Evolutionary conservation across 116 monocot species (phyloP).

Genomic region (Trichopus zeylanicus): DNA sequence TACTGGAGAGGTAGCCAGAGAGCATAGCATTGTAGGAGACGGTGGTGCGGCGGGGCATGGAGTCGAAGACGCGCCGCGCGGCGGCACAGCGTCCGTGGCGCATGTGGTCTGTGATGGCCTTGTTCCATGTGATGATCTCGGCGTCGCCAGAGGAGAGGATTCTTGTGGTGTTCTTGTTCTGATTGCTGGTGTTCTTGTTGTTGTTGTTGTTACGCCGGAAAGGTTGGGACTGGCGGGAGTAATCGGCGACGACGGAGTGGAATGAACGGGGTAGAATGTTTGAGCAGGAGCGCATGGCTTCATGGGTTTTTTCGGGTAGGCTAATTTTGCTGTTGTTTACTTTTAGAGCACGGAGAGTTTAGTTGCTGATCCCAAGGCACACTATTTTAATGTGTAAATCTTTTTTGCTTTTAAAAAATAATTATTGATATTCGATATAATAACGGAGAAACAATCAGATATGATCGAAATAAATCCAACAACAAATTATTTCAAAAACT

Average conservation of each 20-base stretch:
- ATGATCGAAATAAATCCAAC: too few species aligned
- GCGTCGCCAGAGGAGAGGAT: not conserved
- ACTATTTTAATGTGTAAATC: too few species aligned
- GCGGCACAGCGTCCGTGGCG: conserved; percentile 34
- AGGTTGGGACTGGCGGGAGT: not conserved
- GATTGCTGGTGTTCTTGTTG: not conserved
- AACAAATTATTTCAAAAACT: too few species aligned
- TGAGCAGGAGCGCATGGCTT: not conserved
- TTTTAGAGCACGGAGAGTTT: too few species aligned
- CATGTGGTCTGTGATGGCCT: conserved; percentile 52
- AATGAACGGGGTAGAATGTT: not conserved
- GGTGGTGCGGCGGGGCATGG: conserved; percentile 53
- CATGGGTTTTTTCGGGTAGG: too few species aligned
- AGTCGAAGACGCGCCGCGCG: conserved; percentile 55
- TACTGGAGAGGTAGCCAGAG: conserved; percentile 37
- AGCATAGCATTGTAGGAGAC: conserved; percentile 62
- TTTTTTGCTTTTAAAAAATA: too few species aligned
- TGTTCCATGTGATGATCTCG: conserved; percentile 37
- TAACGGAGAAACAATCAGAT: too few species aligned
- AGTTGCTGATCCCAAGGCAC: too few species aligned
- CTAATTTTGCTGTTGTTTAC: too few species aligned
- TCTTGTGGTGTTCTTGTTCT: not conserved
- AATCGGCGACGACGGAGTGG: not conserved
- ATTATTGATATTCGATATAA: too few species aligned
- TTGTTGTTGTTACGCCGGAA: not conserved